Percentiles rank a stretch among this genome's conserved stretches.
Evolutionary conservation across 2,329 filamentous ascomycete species (phyloP).

Genomic region (Paraphoma chrysanthemicola): DNA sequence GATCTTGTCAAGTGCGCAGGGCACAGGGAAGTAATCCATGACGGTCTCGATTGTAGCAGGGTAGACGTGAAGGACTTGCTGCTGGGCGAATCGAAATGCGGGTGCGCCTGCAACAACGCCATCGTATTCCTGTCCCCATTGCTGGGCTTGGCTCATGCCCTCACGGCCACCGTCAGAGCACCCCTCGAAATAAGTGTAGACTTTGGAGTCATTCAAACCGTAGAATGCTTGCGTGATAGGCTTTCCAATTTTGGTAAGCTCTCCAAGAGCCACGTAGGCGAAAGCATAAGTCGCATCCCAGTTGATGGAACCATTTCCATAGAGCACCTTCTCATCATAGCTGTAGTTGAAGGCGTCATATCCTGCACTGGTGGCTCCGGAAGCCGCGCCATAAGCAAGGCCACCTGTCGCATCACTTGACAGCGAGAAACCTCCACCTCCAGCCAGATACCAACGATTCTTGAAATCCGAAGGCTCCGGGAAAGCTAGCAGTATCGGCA

Average conservation of each 20-base stretch:
- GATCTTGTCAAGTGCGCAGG: constrained; percentile 59
- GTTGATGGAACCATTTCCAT: constrained; percentile 59
- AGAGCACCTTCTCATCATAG: constrained; percentile 41
- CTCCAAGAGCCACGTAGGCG: constrained; percentile 59
- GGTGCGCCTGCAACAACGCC: constrained; percentile 57
- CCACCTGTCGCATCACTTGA: constrained; percentile 48
- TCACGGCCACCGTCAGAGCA: constrained; percentile 63
- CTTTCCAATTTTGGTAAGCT: constrained; percentile 60
- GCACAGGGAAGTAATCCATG: constrained; percentile 51
- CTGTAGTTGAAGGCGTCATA: constrained; percentile 56
- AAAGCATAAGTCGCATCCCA: constrained; percentile 60
- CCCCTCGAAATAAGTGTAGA: constrained; percentile 61
- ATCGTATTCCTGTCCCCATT: constrained; percentile 58
- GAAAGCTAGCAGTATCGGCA: constrained; percentile 48
- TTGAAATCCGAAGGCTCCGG: constrained; percentile 53
- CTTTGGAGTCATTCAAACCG: constrained; percentile 21
- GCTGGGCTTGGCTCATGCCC: constrained; percentile 59
- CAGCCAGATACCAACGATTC: constrained; percentile 56
- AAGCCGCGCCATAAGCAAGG: constrained; percentile 56
- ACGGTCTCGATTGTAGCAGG: constrained; percentile 50
- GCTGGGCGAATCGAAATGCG: constrained; percentile 55
- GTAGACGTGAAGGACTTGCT: constrained; percentile 55
- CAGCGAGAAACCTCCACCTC: constrained; percentile 53
- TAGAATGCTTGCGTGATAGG: constrained; percentile 52
- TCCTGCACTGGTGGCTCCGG: constrained; percentile 59